Evolutionary conservation across 352 stramenopile genomes (phyloP).

Genomic region (Pythium inflatum): DNA sequence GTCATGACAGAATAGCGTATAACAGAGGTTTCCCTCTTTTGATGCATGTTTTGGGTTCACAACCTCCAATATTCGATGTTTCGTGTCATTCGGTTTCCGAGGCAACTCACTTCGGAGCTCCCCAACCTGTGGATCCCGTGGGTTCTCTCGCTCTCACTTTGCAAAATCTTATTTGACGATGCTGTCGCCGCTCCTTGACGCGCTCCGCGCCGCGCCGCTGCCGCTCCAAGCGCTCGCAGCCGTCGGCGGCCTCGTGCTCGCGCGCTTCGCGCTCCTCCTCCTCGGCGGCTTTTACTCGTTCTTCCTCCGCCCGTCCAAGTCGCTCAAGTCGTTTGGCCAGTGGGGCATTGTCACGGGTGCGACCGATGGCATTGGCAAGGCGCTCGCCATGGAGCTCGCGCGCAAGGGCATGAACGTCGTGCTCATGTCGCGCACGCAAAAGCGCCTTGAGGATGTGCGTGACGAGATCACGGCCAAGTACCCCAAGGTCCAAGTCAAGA

Average conservation of each 20-base stretch:
- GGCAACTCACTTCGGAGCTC: not conserved
- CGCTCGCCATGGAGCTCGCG: conserved; percentile 93
- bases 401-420: conserved; percentile 97
- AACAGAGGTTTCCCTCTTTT: not conserved
- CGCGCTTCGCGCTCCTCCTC: conserved; percentile 57
- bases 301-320: conserved; percentile 94
- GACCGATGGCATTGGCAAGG: conserved; percentile 94
- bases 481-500: conserved; percentile 83
- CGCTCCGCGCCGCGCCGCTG: conserved; percentile 41
- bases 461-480: conserved; percentile 95
- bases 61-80: not conserved
- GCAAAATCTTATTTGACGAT: too few species aligned
- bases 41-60: not conserved
- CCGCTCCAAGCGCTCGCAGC: conserved; percentile 47
- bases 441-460: conserved; percentile 93
- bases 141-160: too few species aligned
- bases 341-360: conserved; percentile 98
- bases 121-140: not conserved
- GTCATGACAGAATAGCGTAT: not conserved
- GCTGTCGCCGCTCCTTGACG: conserved; percentile 38
- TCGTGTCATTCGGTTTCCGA: not conserved
- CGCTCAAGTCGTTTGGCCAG: conserved; percentile 94
- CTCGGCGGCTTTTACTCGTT: conserved; percentile 68
- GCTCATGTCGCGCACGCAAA: conserved; percentile 97
- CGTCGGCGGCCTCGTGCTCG: conserved; percentile 54